Conservation (phyloP, 805 yeast genomes). For the Yarrowia sp. region DNA sequence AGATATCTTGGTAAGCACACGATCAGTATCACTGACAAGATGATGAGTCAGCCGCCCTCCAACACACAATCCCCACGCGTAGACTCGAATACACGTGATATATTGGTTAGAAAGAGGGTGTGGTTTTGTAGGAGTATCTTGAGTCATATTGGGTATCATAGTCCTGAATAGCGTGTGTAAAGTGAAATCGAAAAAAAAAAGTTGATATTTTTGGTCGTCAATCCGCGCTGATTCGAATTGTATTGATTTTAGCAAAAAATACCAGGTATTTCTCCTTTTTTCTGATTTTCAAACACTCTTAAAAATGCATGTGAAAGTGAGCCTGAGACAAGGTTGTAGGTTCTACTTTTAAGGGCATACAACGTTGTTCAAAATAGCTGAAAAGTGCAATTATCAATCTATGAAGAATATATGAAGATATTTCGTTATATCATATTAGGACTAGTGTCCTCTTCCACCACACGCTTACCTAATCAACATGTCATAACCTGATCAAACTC, state of each 20-base stretch:
- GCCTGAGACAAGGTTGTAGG: not conserved
- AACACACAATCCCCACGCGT: slow-evolving; percentile 20
- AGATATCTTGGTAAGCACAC: slow-evolving; percentile 1
- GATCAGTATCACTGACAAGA: slow-evolving; percentile 10
- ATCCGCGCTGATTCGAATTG: no score
- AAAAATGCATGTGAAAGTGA: not conserved
- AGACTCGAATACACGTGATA: not conserved
- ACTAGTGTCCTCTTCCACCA: not conserved
- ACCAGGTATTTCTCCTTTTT: no score
- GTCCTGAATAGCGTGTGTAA: no score
- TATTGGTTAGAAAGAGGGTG: slow-evolving; percentile 5
- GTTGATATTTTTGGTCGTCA: no score
- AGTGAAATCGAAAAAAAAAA: no score
- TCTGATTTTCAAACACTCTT: not conserved
- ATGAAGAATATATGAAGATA: no score
- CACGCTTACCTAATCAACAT: no score
- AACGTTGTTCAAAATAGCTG: no score
- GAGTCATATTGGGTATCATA: not conserved
- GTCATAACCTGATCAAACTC: not conserved
- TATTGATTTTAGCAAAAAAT: no score
- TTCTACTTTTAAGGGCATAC: not conserved
- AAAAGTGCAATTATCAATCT: no score
- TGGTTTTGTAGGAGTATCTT: not conserved
- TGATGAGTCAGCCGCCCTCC: slow-evolving; percentile 23
- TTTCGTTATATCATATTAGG: no score